Evolutionary conservation across 2,329 filamentous ascomycete genomes (phyloP), one percentile per base, ranked within the genome.

Genomic region (Fusarium sp.): DNA sequence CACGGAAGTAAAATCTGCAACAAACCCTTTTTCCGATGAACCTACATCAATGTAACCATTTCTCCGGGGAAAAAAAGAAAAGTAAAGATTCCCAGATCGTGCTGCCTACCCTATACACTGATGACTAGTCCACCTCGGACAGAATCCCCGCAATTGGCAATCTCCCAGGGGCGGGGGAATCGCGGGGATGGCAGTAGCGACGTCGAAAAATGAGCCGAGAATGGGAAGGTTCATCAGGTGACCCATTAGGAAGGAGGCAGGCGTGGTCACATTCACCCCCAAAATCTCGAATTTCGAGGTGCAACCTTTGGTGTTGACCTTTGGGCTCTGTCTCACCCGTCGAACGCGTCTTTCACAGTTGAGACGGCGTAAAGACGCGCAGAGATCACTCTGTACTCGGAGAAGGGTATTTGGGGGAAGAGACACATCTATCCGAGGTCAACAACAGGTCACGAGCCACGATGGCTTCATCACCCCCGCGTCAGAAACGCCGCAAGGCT

Each of bases 401-500:
- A 18, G 18, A 41, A 38, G 33, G 44, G 34, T 44, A 23, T 23
- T 26, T 31, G 34, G 46, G 42, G 49, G 44, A 42, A 49, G 45
- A 53, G 42, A 28, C 38, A 57, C 50, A 23, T 53, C 45, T 36
- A 66, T 45, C 66, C 53, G 57, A 63, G 66, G 57, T 40, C n/a
- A 18, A 23, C 44, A 42, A 36, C 37, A 45, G n/a, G 44, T 68
- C 55, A 46, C 63, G 47, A 56, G 67, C 57, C 65, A 64, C 65
- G 46, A 75, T 75, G 73, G 62, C 65, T 65, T 75, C 72, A 63
- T 74, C 72, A 46, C 72, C 73, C 58, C 70, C 70, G 65, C 73
- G 73, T 34, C 73, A 75, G 70, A 75, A 75, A 73, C 73, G 73
- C 68, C 73, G 73, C 72, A 75, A 75, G 66, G 64, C 73, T 33